Evolutionary conservation across 176 grass and related monocot genomes (phyloP).

Genomic region (Cocos nucifera): DNA sequence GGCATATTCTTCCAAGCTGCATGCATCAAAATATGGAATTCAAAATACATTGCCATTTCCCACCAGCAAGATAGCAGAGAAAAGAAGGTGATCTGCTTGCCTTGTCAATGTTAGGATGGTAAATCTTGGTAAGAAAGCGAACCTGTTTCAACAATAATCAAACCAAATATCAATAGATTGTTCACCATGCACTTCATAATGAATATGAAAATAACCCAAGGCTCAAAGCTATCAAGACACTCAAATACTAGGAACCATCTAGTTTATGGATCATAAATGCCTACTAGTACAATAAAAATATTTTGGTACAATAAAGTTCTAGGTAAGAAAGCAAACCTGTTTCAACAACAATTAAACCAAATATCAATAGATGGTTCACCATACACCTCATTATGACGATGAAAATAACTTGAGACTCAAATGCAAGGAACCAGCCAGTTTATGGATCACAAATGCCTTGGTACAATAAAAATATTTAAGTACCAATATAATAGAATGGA

Average conservation of each 20-base stretch:
- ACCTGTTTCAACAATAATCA: constrained; percentile 53
- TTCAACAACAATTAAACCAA: constrained; percentile 23
- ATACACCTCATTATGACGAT: constrained; percentile 2
- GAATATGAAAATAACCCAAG: background rate
- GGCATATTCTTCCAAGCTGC: constrained; percentile 96
- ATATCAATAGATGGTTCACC: constrained; percentile 6
- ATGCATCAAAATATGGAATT: constrained; percentile 14
- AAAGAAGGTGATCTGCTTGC: constrained; percentile 25
- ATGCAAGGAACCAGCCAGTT: too few species aligned
- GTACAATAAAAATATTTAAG: too few species aligned
- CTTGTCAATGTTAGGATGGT: constrained; percentile 99
- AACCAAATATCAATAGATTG: constrained; percentile 6
- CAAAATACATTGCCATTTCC: constrained; percentile 8
- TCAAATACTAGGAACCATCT: too few species aligned
- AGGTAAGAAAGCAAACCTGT: constrained; percentile 34
- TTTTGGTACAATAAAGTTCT: too few species aligned
- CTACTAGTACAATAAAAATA: too few species aligned
- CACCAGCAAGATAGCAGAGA: constrained; percentile 1
- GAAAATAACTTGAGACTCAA: background rate
- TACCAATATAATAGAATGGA: too few species aligned
- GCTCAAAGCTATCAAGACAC: too few species aligned
- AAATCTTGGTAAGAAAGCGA: constrained; percentile 97
- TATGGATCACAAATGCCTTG: too few species aligned
- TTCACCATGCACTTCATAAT: background rate
- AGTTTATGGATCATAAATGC: too few species aligned